Evolutionary conservation across 129 eudicot genomes (phyloP).

Genomic region (Apium graveolens): DNA sequence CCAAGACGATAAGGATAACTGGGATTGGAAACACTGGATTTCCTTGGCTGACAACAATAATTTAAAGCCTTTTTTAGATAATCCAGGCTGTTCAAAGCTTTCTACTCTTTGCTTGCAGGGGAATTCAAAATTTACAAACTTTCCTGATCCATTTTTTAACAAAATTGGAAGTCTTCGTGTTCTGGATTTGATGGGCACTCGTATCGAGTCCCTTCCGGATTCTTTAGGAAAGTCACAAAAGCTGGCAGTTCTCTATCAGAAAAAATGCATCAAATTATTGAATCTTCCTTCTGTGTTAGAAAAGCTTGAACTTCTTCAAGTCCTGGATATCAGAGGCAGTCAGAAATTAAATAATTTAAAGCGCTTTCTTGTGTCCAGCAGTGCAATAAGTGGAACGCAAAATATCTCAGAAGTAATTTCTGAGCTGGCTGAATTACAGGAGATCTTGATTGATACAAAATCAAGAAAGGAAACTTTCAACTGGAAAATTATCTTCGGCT

Average conservation of each 20-base stretch:
- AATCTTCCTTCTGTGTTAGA: too few species aligned
- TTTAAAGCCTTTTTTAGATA: conserved; percentile 16
- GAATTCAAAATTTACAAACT: conserved; percentile 14
- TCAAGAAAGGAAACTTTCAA: too few species aligned
- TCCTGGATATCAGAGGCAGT: too few species aligned
- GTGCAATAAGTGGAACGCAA: neutral
- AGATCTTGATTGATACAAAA: too few species aligned
- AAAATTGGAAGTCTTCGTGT: conserved; percentile 25
- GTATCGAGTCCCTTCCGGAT: conserved; percentile 22
- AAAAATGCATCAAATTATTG: too few species aligned
- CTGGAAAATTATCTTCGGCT: conserved; percentile 15
- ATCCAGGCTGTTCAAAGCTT: conserved; percentile 18
- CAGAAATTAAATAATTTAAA: too few species aligned
- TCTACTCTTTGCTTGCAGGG: conserved; percentile 27
- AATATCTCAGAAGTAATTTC: conserved; percentile 8
- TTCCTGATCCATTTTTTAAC: conserved; percentile 18
- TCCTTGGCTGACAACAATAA: conserved; percentile 22
- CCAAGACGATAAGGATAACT: conserved; percentile 12
- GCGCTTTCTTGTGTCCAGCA: too few species aligned
- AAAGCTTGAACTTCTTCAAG: too few species aligned
- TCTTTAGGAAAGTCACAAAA: neutral
- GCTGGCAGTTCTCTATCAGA: conserved; percentile 12
- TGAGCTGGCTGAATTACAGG: too few species aligned
- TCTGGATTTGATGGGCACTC: conserved; percentile 18
- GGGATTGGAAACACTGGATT: conserved; percentile 20